These are phyloP conservation scores for Didymella pomorum DNA, from an alignment of 2,329 filamentous ascomycete genomes.

Conservation along the genomic window DNA sequence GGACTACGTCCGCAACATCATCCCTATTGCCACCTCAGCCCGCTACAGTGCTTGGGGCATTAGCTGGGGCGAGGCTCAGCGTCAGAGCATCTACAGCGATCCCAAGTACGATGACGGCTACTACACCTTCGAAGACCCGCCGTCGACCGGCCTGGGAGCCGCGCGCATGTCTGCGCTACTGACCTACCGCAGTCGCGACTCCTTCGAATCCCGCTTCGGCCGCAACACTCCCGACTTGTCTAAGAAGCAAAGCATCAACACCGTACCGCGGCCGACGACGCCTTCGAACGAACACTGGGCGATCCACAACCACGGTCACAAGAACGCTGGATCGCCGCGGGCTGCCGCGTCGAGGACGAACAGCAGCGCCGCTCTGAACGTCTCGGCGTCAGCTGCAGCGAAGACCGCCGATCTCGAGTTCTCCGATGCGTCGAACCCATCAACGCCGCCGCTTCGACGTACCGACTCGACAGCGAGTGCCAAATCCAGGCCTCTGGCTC, in stretches of 20 bases:
- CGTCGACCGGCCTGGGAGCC: constrained; percentile 84
- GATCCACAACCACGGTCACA: constrained; percentile 62
- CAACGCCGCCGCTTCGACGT: constrained; percentile 37
- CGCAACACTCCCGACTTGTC: constrained; percentile 89
- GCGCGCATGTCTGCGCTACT: constrained; percentile 96
- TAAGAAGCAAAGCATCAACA: constrained; percentile 82
- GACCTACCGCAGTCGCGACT: constrained; percentile 95
- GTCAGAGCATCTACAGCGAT: constrained; percentile 95
- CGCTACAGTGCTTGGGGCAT: constrained; percentile 90
- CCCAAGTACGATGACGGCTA: constrained; percentile 99
- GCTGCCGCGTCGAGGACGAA: constrained; percentile 45
- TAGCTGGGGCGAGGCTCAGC: constrained; percentile 87
- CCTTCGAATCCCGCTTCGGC: constrained; percentile 94
- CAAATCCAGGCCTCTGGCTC: constrained; percentile 53
- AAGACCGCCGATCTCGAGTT: constrained; percentile 57
- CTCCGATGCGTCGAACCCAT: constrained; percentile 50
- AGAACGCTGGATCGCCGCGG: constrained; percentile 57
- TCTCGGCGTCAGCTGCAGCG: constrained; percentile 25
- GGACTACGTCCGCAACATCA: constrained; percentile 80
- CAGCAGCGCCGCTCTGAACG: constrained; percentile 37
- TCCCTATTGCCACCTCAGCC: constrained; percentile 85
- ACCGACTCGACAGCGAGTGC: constrained; percentile 23
- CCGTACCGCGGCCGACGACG: constrained; percentile 60
- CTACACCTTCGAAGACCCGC: constrained; percentile 87
- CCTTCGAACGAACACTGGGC: constrained; percentile 58